Percentiles rank a stretch among this genome's conserved stretches.
phyloP scores from a whole-genome alignment of 2,329 filamentous ascomycete genomes.

The Orbilia javanica region DNA sequence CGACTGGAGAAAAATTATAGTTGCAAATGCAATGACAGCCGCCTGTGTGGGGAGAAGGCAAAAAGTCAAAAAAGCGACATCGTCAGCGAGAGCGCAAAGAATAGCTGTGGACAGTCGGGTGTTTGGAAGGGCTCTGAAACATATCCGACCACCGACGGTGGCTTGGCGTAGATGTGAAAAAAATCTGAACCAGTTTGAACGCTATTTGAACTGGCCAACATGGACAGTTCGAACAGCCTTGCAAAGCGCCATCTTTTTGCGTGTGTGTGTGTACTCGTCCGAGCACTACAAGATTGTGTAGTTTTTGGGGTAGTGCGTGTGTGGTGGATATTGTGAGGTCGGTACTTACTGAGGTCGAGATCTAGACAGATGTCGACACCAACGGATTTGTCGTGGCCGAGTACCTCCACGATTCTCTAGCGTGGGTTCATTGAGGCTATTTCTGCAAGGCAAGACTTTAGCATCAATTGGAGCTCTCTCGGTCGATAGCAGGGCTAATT shows the following conservation, averaged over 20 bases:
- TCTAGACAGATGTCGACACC: background rate
- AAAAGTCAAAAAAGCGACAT: background rate
- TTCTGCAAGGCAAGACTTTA: background rate
- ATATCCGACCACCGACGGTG: conserved; percentile 11
- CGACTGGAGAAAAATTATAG: background rate
- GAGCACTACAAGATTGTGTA: too few species aligned
- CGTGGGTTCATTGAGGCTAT: background rate
- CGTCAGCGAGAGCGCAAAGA: background rate
- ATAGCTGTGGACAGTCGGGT: background rate
- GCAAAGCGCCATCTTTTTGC: conserved; percentile 16
- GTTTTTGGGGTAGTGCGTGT: too few species aligned
- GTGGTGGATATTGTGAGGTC: background rate
- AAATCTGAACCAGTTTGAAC: conserved; percentile 13
- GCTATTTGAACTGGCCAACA: conserved; percentile 24
- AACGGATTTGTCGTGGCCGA: background rate
- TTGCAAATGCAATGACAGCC: too few species aligned
- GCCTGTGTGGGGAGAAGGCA: background rate
- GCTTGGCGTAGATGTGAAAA: conserved; percentile 6
- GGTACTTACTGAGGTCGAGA: background rate
- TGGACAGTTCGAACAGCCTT: conserved; percentile 11
- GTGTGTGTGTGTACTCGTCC: too few species aligned
- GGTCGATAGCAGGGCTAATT: too few species aligned
- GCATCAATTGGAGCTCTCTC: background rate
- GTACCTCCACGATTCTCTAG: background rate
- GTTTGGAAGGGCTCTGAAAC: conserved; percentile 4